Evolutionary conservation across 345 rosid genomes (phyloP).

Genomic region (Citropsis articulata): DNA sequence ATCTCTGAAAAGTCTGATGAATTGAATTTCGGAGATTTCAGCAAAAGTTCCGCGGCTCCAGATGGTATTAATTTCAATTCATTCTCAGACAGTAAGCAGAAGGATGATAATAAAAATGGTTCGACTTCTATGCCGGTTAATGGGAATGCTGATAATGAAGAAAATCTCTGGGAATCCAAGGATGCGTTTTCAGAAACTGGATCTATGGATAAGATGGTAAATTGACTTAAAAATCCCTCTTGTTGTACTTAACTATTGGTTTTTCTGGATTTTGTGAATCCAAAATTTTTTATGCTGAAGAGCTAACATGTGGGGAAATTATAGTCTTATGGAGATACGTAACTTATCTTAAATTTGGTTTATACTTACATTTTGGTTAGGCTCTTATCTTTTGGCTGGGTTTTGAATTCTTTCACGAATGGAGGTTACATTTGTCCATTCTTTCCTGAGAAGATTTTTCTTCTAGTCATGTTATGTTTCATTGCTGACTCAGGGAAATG

Average conservation of each 20-base stretch:
- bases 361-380: neutral
- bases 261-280: neutral
- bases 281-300: neutral
- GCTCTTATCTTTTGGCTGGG: neutral
- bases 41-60: conserved; percentile 12
- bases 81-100: conserved; percentile 21
- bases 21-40: conserved; percentile 36
- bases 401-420: neutral
- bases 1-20: conserved; percentile 29
- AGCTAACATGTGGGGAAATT: neutral
- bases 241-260: neutral
- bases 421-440: neutral
- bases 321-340: neutral
- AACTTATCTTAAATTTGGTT: neutral
- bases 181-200: conserved; percentile 39
- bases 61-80: conserved; percentile 4
- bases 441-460: conserved; percentile 7
- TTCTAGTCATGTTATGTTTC: conserved; percentile 6
- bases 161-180: conserved; percentile 49
- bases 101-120: conserved; percentile 13
- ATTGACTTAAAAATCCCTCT: conserved; percentile 7
- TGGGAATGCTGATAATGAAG: conserved; percentile 25
- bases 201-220: conserved; percentile 39
- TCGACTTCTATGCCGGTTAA: conserved; percentile 20
- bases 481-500: conserved; percentile 37